Conservation (phyloP, 164 flowering plant species). For the Vitis cinerea region DNA sequence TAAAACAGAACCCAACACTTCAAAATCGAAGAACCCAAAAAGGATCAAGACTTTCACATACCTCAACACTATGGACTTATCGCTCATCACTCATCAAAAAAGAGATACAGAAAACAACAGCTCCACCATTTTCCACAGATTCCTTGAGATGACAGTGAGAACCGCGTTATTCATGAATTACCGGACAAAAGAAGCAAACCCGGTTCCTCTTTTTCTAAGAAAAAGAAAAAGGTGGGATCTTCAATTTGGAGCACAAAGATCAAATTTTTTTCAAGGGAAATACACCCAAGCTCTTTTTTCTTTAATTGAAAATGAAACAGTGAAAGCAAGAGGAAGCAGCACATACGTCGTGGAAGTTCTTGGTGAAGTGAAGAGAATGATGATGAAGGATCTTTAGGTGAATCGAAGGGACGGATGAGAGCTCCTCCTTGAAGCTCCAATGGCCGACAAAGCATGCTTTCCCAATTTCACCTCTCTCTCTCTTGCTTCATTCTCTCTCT, state of each 20-base stretch:
- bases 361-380: neutral
- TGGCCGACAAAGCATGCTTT: constrained; percentile 63
- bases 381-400: constrained; percentile 10
- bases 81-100: constrained; percentile 18
- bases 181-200: constrained; percentile 7
- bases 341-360: neutral
- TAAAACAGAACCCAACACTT: neutral
- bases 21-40: neutral
- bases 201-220: constrained; percentile 15
- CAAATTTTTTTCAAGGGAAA: neutral
- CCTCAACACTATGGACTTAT: constrained; percentile 9
- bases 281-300: constrained; percentile 5
- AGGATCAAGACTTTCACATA: constrained; percentile 9
- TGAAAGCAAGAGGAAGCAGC: constrained; percentile 1
- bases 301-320: neutral
- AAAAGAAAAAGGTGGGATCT: constrained; percentile 15
- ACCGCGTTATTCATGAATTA: constrained; percentile 17
- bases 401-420: constrained; percentile 15
- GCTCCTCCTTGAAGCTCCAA: constrained; percentile 42
- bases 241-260: neutral
- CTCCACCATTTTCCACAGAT: constrained; percentile 19
- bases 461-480: constrained; percentile 15
- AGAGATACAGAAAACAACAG: constrained; percentile 18
- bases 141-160: constrained; percentile 11
- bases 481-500: constrained; percentile 8